Base-by-base conservation (phyloP, 306 rosid genomes). In the Gynostemma pentaphyllum region DNA sequence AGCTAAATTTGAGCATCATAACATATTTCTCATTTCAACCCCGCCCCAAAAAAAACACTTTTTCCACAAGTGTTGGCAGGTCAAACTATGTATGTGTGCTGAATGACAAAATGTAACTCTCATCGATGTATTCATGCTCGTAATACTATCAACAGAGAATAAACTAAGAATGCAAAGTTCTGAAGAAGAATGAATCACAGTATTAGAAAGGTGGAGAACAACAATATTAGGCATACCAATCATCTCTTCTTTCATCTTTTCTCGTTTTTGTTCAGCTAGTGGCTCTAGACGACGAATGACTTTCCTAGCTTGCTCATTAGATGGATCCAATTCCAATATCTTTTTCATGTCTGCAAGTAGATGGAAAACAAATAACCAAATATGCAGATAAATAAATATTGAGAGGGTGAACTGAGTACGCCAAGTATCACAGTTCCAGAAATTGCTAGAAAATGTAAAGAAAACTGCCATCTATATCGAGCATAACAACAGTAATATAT, bases 211-310 rank as follows among this genome's bases (percentile, higher is more conserved):
- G 8, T 47, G 24, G 16, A 14, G 9, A 34, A n/a, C n/a, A 66
- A 16, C 9, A 56, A 23, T 40, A 42, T 0, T 16, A 26, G 26
- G 37, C 81, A 64, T 74, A 80, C 98, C 83, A 49, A 92, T 80
- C 98, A 86, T 92, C 71, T 92, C 92, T 74, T 86, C 98, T 81
- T 88, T 92, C 96, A 92, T 85, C 79, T 83, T 86, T 75, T 92
- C 98, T 71, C 83, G 80, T 76, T 92, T 92, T 68, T 68, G 86
- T 73, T 87, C 96, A 29, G 95, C 96, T 29, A 88, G 76, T n/a
- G 98, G 95, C 74, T 84, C 94, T 41, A 92, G 67, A 23, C 78
- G 85, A 9, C 72, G 72, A 47, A 88, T 82, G 61, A 78, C 2
- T 75, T 70, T 88, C 77, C 51, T 72, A 63, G 95, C 86, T 75